phyloP scores from a whole-genome alignment of 148 eudicot species.

The Cornus controversa region DNA sequence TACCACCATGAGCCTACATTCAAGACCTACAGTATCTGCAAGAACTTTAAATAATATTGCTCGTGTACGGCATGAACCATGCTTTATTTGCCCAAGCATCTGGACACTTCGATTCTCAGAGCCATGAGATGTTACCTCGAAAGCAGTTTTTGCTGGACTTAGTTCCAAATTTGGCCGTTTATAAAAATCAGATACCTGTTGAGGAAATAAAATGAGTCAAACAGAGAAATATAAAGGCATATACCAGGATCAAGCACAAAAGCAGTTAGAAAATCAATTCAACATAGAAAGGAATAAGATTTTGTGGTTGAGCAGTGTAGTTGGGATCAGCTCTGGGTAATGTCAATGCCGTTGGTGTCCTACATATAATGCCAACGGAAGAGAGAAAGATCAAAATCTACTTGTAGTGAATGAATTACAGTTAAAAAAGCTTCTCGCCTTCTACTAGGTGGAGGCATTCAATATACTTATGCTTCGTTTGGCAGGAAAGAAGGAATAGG shows the following conservation, averaged over 20 bases:
- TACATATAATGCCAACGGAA: no score
- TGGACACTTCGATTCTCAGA: slow-evolving; percentile 58
- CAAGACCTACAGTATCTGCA: slow-evolving; percentile 78
- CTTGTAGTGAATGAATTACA: not conserved
- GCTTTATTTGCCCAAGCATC: slow-evolving; percentile 79
- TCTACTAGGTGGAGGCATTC: not conserved
- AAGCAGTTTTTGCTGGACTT: slow-evolving; percentile 47
- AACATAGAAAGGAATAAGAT: not conserved
- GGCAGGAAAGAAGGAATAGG: no score
- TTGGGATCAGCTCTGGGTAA: no score
- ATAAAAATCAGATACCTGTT: slow-evolving; percentile 68
- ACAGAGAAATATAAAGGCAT: not conserved
- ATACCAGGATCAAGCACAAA: not conserved
- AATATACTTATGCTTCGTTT: no score
- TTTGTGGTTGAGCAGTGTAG: no score
- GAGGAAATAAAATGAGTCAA: not conserved
- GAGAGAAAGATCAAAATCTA: not conserved
- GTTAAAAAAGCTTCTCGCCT: not conserved
- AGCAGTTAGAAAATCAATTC: not conserved
- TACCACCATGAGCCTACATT: slow-evolving; percentile 78
- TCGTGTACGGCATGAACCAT: slow-evolving; percentile 77
- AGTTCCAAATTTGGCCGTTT: slow-evolving; percentile 58
- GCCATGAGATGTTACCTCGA: slow-evolving; percentile 54
- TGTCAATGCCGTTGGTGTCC: no score
- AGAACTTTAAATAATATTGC: slow-evolving; percentile 85